phyloP scores from a whole-genome alignment of 345 rosid genomes.

The Geranium rotundifolium region DNA sequence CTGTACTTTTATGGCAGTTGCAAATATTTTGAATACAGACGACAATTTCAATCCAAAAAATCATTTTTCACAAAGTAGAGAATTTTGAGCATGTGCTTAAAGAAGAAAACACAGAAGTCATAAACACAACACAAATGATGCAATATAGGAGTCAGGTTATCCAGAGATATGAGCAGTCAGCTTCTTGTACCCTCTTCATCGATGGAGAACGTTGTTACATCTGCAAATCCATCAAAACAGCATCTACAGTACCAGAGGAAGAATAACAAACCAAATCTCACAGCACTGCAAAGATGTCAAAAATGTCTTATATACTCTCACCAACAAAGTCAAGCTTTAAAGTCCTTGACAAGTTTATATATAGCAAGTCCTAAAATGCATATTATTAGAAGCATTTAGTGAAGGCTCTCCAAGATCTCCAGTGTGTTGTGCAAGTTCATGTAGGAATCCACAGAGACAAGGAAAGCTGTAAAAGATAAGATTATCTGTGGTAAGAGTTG shows the following conservation, averaged over 20 bases:
- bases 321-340: no score
- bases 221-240: slow-evolving; percentile 20
- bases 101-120: no score
- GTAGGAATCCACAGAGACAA: slow-evolving; percentile 90
- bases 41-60: no score
- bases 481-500: neutral
- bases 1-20: no score
- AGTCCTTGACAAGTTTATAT: neutral
- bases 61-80: no score
- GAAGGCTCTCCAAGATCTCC: slow-evolving; percentile 69
- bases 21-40: no score
- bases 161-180: slow-evolving; percentile 19
- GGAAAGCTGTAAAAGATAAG: slow-evolving; percentile 47
- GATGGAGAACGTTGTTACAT: slow-evolving; percentile 84
- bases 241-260: neutral
- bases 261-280: no score
- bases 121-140: no score
- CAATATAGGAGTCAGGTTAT: neutral
- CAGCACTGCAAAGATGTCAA: no score
- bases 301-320: no score
- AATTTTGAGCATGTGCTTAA: no score
- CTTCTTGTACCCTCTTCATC: slow-evolving; percentile 85
- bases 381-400: neutral
- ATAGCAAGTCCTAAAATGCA: neutral
- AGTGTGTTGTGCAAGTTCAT: slow-evolving; percentile 89